phyloP scores from a whole-genome alignment of 1,139 yeast species.

The Protomyces inundatus region DNA sequence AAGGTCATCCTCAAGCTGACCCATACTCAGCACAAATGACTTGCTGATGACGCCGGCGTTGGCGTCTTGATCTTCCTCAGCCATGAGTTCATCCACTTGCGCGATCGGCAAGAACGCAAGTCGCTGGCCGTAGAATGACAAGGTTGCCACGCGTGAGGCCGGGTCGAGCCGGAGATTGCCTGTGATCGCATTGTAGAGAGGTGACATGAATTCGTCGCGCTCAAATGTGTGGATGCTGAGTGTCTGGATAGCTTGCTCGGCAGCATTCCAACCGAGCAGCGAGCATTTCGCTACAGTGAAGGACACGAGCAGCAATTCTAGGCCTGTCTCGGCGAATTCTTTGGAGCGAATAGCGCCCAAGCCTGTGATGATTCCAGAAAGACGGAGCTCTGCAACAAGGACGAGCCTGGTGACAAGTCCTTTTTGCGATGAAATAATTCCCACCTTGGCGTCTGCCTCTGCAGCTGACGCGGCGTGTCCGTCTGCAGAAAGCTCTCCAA shows the following conservation, averaged over 20 bases:
- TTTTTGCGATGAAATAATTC: slow-evolving; percentile 15
- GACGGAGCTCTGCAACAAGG: slow-evolving; percentile 12
- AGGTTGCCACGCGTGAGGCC: slow-evolving; percentile 53
- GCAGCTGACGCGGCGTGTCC: slow-evolving; percentile 3
- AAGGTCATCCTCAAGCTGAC: slow-evolving; percentile 53
- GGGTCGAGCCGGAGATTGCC: slow-evolving; percentile 59
- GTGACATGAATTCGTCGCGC: slow-evolving; percentile 50
- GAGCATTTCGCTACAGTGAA: slow-evolving; percentile 76
- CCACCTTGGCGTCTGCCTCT: slow-evolving; percentile 12
- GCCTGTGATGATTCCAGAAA: slow-evolving; percentile 13
- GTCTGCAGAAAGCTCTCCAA: not conserved
- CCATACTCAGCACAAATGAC: slow-evolving; percentile 56
- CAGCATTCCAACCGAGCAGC: slow-evolving; percentile 64
- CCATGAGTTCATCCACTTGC: slow-evolving; percentile 40
- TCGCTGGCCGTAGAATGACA: slow-evolving; percentile 59
- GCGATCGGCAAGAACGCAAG: slow-evolving; percentile 70
- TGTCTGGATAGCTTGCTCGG: slow-evolving; percentile 53
- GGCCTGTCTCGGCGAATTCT: slow-evolving; percentile 48
- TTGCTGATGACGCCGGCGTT: slow-evolving; percentile 34
- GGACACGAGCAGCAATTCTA: slow-evolving; percentile 56
- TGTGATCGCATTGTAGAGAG: slow-evolving; percentile 43
- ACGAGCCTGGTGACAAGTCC: slow-evolving; percentile 16
- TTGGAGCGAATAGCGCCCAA: slow-evolving; percentile 36
- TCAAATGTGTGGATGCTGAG: slow-evolving; percentile 85
- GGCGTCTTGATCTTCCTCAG: slow-evolving; percentile 21